phyloP scores from a whole-genome alignment of 2,329 filamentous ascomycete species.

The Epicoccum nigrum region DNA sequence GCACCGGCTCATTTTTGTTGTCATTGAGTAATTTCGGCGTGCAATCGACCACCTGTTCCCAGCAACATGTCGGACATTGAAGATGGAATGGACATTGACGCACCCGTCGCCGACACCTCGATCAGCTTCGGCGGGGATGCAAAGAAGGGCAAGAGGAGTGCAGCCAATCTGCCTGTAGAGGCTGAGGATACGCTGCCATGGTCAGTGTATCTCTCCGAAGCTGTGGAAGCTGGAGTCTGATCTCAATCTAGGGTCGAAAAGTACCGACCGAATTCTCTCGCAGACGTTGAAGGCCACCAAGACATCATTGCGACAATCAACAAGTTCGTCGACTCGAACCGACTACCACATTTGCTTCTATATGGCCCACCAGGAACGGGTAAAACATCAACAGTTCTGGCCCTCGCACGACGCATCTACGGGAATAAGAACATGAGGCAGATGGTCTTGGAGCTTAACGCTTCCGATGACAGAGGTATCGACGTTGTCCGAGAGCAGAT shows the following conservation, averaged over 20 bases:
- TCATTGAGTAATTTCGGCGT: background rate
- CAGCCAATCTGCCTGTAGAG: slow-evolving; percentile 90
- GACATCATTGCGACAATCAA: slow-evolving; percentile 98
- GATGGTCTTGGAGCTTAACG: slow-evolving; percentile 98
- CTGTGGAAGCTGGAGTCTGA: slow-evolving; percentile 3
- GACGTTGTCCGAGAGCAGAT: slow-evolving; percentile 96
- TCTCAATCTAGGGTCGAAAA: slow-evolving; percentile 79
- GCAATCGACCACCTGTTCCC: background rate
- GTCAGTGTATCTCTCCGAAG: slow-evolving; percentile 54
- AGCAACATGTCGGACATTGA: slow-evolving; percentile 62
- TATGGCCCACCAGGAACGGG: slow-evolving; percentile 97
- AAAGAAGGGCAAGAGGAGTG: slow-evolving; percentile 87
- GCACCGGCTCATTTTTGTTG: background rate
- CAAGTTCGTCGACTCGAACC: slow-evolving; percentile 93
- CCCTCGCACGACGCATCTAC: slow-evolving; percentile 91
- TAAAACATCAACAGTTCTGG: slow-evolving; percentile 95
- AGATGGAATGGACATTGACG: slow-evolving; percentile 72
- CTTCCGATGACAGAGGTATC: slow-evolving; percentile 95
- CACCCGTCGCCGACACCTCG: slow-evolving; percentile 55
- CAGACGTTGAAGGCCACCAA: slow-evolving; percentile 94
- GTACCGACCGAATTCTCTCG: slow-evolving; percentile 85
- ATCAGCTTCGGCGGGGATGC: slow-evolving; percentile 76
- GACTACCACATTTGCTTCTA: slow-evolving; percentile 91
- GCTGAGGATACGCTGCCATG: slow-evolving; percentile 94
- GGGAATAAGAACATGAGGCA: slow-evolving; percentile 91